Evolutionary conservation across 139 green algal species (phyloP), one percentile per base, ranked within the genome.

Genomic region (Tetradesmus lagerheimii): DNA sequence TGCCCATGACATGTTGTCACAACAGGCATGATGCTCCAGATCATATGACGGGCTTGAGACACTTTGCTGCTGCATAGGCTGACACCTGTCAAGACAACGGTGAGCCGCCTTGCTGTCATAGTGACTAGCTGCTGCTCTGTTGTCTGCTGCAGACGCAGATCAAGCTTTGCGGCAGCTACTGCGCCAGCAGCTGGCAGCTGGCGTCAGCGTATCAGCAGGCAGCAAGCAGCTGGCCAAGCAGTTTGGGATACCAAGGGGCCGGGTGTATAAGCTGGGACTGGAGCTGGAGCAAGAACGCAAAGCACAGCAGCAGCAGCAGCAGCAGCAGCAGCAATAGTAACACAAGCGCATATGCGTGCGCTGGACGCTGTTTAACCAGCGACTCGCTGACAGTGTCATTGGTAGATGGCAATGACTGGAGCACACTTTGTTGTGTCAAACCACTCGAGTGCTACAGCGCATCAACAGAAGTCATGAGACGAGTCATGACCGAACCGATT

Each of bases 201-300:
- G 94, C 9, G 53, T 84, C 18, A 90, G 83, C 20, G 86, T 90
- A 29, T 90, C 86, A 37, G 18, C 11, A 37, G 27, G 23, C n/a
- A 47, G 79, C 12, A 81, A 80, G 45, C 34, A 74, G 23, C 85
- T 94, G 35, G 31, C 91, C 20, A 71, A 91, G 76, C 84, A 87
- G 85, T 81, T 94, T 43, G 34, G 82, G 20, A 25, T 67, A 53
- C n/a, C 31, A 3, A 67, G 90, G 1, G 91, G 83, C 38, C 64
- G 80, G 5, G 82, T 93, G 5, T 96, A 96, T 57, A 78, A 89
- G 4, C 4, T 92, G 2, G 93, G 92, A 27, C 77, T 94, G 80
- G 47, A 90, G 45, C 5, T 94, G 25, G 75, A 80, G n/a, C 31
- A 67, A 74, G 45, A 77, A 2, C 20, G 11, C 20, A 89, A 41